Evolutionary conservation across 202 grass and related monocot genomes (phyloP), one percentile per base, ranked within the genome.

Genomic region (Musa balbisiana): DNA sequence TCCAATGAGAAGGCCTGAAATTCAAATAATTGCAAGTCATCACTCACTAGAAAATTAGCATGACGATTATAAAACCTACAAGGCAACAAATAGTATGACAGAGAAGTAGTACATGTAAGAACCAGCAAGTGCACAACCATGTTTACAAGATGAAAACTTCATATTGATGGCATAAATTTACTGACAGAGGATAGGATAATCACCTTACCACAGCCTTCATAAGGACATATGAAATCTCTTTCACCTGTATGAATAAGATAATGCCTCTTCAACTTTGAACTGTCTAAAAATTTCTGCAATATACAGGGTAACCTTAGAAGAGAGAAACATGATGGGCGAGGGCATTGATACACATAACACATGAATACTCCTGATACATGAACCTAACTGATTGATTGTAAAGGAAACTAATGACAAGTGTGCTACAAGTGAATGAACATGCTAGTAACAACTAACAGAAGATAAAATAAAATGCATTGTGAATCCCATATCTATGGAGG

Each of bases 131-230:
- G 15, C 23, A 11, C 8, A 20, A 70, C 67, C 20, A 20, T 20
- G 43, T 49, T 51, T 20, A 17, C 20, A 21, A 70, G 27, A 15
- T 50, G 17, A 70, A 3, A 60, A 70, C 29, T 50, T 70, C 67
- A 70, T 16, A 50, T 43, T 11, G 11, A 20, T n/a, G 14, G 11
- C 19, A 11, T 70, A 51, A 10, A 9, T 51, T 10, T 51, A 56
- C 2, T 9, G 11, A 78, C 43, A 81, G 19, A 56, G 2, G 10
- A 49, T 80, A 51, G 64, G 19, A 67, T 19, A 52, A 78, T 79
- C 80, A 98, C 95, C 91, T 94, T 98, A 50, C 87, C 88, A 80
- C 95, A 98, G 62, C 91, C 91, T 90, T 98, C 95, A 80, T 94
- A 75, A 76, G 87, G 79, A 74, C 91, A 98, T 69, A 91, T 70